Conservation (phyloP, 2,329 filamentous ascomycete species). For the Metarhizium brunneum region DNA sequence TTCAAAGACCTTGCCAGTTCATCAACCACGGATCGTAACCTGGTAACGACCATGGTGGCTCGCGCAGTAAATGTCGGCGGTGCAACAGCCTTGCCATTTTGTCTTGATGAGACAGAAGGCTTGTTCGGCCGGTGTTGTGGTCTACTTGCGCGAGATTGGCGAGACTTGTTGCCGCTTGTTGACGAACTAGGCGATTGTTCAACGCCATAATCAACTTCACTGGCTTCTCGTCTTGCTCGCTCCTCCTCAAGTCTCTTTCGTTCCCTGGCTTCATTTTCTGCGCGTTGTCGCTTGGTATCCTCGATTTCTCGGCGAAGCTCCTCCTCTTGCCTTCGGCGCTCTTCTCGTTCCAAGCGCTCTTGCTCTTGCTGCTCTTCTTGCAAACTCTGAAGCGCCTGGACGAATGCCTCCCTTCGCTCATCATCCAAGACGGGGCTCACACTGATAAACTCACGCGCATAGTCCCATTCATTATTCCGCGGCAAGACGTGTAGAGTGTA, state of each 20-base stretch:
- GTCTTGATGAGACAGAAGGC: slow-evolving; percentile 15
- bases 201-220: slow-evolving; percentile 61
- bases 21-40: slow-evolving; percentile 41
- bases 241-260: slow-evolving; percentile 45
- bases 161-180: slow-evolving; percentile 24
- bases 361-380: slow-evolving; percentile 74
- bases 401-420: slow-evolving; percentile 79
- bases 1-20: slow-evolving; percentile 40
- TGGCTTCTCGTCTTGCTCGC: slow-evolving; percentile 37
- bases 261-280: slow-evolving; percentile 51
- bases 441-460: slow-evolving; percentile 82
- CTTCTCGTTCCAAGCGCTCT: slow-evolving; percentile 56
- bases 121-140: slow-evolving; percentile 17
- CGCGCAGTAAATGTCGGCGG: slow-evolving; percentile 33
- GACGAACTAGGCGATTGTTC: slow-evolving; percentile 39
- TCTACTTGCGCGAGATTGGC: slow-evolving; percentile 13
- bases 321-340: slow-evolving; percentile 45
- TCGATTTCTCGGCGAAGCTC: slow-evolving; percentile 46
- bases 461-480: slow-evolving; percentile 92
- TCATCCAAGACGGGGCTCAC: slow-evolving; percentile 84
- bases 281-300: slow-evolving; percentile 43
- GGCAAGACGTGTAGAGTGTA: slow-evolving; percentile 94
- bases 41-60: slow-evolving; percentile 43
- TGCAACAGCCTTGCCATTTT: slow-evolving; percentile 19
- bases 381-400: slow-evolving; percentile 74